These are phyloP conservation scores for Serendipita sp. DNA, from an alignment of 768 basidiomycete species.

Conservation along the genomic window DNA sequence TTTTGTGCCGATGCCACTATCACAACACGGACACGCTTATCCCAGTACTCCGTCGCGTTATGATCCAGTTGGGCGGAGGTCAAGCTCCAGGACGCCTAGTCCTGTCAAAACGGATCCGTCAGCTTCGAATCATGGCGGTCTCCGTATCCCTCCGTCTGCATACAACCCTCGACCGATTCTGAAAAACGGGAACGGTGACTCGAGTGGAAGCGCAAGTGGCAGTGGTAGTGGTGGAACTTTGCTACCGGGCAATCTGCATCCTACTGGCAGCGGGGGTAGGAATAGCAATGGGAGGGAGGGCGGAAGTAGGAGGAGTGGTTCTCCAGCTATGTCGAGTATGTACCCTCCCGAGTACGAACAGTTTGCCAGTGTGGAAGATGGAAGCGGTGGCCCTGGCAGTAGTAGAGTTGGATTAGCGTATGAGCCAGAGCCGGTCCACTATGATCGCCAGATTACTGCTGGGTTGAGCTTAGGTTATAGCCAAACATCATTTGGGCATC, in stretches of 20 bases:
- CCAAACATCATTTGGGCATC: too few relatives aligned
- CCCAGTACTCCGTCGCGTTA: neutral
- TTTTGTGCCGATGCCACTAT: neutral
- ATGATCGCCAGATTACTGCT: neutral
- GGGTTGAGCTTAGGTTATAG: neutral
- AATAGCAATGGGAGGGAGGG: neutral
- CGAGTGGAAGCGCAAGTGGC: neutral
- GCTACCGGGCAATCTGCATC: neutral
- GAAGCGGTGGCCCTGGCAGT: neutral
- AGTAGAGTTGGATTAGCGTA: neutral
- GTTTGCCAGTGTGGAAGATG: neutral
- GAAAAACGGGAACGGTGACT: neutral
- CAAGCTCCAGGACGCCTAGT: neutral
- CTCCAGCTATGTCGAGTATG: neutral
- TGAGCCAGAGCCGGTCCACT: neutral
- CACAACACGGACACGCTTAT: neutral
- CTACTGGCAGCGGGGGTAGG: neutral
- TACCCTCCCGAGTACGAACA: slow-evolving; percentile 5
- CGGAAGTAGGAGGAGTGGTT: neutral
- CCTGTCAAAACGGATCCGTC: neutral
- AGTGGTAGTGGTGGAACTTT: neutral
- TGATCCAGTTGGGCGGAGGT: neutral
- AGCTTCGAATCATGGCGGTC: neutral
- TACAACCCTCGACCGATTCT: neutral
- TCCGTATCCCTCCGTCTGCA: neutral